phyloP scores from a whole-genome alignment of 169 alveolate species.

The Plasmodium chabaudi region DNA sequence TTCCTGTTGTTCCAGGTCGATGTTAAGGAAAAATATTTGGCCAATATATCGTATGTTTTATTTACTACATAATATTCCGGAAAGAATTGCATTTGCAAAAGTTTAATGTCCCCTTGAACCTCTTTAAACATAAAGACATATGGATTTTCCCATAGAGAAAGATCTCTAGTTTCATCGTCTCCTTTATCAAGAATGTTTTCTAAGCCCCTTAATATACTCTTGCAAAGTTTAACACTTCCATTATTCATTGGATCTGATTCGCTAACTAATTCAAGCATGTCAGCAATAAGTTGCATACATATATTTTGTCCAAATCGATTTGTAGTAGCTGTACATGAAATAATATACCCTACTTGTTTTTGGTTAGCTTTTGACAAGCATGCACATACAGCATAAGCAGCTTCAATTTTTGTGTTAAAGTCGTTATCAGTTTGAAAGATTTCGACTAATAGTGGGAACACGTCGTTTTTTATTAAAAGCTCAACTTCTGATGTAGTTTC shows the following conservation, averaged over 20 bases:
- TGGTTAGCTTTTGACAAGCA: constrained; percentile 87
- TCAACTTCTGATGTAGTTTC: constrained; percentile 89
- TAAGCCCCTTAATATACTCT: constrained; percentile 87
- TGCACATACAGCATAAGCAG: constrained; percentile 93
- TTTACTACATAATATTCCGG: constrained; percentile 85
- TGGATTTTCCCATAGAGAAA: constrained; percentile 89
- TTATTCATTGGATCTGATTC: constrained; percentile 88
- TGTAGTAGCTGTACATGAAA: constrained; percentile 86
- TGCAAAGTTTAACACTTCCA: constrained; percentile 89
- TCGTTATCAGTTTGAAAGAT: constrained; percentile 86
- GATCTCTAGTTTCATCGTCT: constrained; percentile 82
- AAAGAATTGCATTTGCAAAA: constrained; percentile 84
- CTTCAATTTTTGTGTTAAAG: constrained; percentile 88
- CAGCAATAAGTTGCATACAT: constrained; percentile 86
- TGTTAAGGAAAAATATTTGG: constrained; percentile 72
- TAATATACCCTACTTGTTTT: constrained; percentile 88
- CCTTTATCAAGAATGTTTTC: constrained; percentile 89
- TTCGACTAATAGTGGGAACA: constrained; percentile 85
- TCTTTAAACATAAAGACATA: constrained; percentile 87
- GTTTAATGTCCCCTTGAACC: constrained; percentile 83
- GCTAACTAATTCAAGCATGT: constrained; percentile 88
- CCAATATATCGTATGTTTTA: constrained; percentile 84
- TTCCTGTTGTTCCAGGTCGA: constrained; percentile 78
- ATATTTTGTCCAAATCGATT: constrained; percentile 67
- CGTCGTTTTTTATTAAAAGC: constrained; percentile 86